Percentiles rank a stretch among this genome's conserved stretches.
Conservation (phyloP, 768 basidiomycete genomes). For the Pleurotus djamor region DNA sequence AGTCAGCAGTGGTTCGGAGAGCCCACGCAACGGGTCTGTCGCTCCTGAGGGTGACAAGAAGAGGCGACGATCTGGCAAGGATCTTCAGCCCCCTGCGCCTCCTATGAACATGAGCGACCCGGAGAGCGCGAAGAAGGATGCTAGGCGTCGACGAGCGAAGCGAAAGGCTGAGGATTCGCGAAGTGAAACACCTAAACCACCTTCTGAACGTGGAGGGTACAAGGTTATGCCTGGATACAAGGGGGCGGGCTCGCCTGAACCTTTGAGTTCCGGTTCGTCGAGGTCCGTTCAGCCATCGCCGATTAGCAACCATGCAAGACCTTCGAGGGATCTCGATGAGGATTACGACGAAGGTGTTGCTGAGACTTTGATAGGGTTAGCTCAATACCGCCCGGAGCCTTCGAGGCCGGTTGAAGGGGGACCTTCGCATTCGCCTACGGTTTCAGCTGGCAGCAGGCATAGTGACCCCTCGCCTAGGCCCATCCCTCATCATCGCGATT, state of each 20-base stretch:
- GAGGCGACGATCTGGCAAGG: slow-evolving; percentile 39
- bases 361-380: slow-evolving; percentile 77
- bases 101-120: slow-evolving; percentile 24
- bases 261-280: slow-evolving; percentile 63
- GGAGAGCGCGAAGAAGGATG: slow-evolving; percentile 55
- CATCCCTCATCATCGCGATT: slow-evolving; percentile 57
- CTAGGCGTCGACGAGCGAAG: slow-evolving; percentile 38
- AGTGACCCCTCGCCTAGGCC: slow-evolving; percentile 47
- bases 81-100: slow-evolving; percentile 22
- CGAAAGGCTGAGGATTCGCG: slow-evolving; percentile 44
- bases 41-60: slow-evolving; percentile 40
- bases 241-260: slow-evolving; percentile 55
- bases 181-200: slow-evolving; percentile 43
- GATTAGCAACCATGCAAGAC: slow-evolving; percentile 54
- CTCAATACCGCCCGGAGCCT: slow-evolving; percentile 35
- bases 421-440: slow-evolving; percentile 53
- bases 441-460: slow-evolving; percentile 57
- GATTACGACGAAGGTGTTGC: slow-evolving; percentile 91
- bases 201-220: slow-evolving; percentile 21
- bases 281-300: slow-evolving; percentile 75
- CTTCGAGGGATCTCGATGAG: slow-evolving; percentile 77
- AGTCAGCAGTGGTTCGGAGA: slow-evolving; percentile 50
- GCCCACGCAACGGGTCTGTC: slow-evolving; percentile 40
- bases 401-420: slow-evolving; percentile 24
- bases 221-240: slow-evolving; percentile 27